Base-by-base conservation (phyloP, 441 rosid species). In the Populus tomentosa region DNA sequence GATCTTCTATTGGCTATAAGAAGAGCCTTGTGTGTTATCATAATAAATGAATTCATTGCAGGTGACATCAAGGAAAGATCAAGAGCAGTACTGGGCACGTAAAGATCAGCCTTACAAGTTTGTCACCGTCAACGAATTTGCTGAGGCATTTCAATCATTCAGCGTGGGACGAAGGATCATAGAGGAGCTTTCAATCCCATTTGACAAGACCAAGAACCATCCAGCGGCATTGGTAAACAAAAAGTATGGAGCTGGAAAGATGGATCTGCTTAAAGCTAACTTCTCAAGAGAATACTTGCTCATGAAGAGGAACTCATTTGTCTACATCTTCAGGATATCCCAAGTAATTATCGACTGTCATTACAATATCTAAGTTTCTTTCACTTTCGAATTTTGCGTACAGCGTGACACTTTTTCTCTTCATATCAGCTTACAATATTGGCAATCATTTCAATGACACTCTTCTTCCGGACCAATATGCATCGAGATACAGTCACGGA, bases 21-120 rank as follows among this genome's bases (percentile, higher is more conserved):
- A 64, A 23, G 21, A 14, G 7, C 18, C 24, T 28, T 6, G 13
- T 24, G 24, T 4, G 11, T 59, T 40, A 21, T 59, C 24, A 59
- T 21, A 8, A 26, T 40, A 28, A 70, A 50, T 30, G 67, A 46
- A 10, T 75, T 67, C 33, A 10, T 69, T 84, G 72, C 85, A 95
- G 98, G 99, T 94, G 81, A 95, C 99, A 20, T 95, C 98, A 21
- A 88, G 53, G 85, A 95, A 95, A 81, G 99, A 95, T 84, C 98
- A 95, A 61, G 78, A 77, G 84, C 97, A 94, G 79, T 94, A 94
- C 68, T 95, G 98, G 99, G 77, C 78, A 11, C 53, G 65, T 64
- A 81, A 75, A 79, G 89, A 90, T 67, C 84, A 85, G 33, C 92
- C 93, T 61, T 94, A 95, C 71, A 82, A 83, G 74, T 95, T 87